phyloP scores from a whole-genome alignment of 1,284 basidiomycete genomes.

The Phaffia rhodozyma region DNA sequence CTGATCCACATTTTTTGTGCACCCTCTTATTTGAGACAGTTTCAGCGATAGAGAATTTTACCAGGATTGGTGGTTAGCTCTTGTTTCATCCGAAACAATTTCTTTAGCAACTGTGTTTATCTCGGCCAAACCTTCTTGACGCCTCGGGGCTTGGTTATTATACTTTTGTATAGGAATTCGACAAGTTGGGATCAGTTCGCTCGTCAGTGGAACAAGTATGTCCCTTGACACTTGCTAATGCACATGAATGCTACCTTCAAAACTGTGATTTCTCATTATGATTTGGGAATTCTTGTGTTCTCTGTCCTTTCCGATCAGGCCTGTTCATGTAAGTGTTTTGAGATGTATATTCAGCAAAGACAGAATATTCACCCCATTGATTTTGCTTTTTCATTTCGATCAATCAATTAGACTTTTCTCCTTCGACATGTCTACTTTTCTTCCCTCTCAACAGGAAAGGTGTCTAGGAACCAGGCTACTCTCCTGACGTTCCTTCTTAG shows the following conservation, averaged over 20 bases:
- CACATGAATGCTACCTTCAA: neutral
- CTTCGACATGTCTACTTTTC: conserved; percentile 89
- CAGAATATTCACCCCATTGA: neutral
- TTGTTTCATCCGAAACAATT: neutral
- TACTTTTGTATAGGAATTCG: conserved; percentile 69
- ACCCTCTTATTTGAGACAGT: conserved; percentile 33
- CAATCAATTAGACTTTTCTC: conserved; percentile 75
- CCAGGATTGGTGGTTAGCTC: conserved; percentile 58
- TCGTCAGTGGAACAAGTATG: conserved; percentile 79
- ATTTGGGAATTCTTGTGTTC: conserved; percentile 53
- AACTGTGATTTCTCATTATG: no score
- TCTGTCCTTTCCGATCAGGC: conserved; percentile 62
- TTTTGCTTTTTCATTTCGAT: conserved; percentile 4
- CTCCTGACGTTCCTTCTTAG: conserved; percentile 83
- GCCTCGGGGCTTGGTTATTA: neutral
- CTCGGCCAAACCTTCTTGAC: neutral
- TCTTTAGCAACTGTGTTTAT: neutral
- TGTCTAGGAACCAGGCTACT: conserved; percentile 69
- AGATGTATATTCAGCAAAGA: no score
- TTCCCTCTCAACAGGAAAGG: conserved; percentile 60
- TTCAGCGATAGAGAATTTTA: conserved; percentile 96
- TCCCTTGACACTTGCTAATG: conserved; percentile 4
- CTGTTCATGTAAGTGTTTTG: neutral
- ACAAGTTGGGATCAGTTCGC: conserved; percentile 94
- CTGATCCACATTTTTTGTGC: conserved; percentile 10